Conservation (phyloP, 2,329 filamentous ascomycete species). For the Microcera coccophila region DNA sequence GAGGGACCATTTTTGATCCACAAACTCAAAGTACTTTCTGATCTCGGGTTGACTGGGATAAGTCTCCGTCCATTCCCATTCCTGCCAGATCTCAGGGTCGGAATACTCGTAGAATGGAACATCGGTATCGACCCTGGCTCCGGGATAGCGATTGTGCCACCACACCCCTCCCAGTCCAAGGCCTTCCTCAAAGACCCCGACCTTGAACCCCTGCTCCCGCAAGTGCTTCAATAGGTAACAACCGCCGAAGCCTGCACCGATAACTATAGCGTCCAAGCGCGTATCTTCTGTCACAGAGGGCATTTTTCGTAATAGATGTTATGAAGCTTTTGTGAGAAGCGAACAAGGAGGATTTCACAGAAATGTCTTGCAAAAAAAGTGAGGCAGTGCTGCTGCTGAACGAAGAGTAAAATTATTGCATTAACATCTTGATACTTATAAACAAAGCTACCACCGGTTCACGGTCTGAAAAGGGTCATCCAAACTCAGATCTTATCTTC, state of each 20-base stretch:
- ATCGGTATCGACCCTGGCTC: slow-evolving; percentile 13
- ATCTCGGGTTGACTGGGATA: slow-evolving; percentile 9
- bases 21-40: slow-evolving; percentile 3
- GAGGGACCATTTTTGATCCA: slow-evolving; percentile 7
- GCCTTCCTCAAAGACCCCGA: slow-evolving; percentile 8
- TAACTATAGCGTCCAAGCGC: slow-evolving; percentile 9
- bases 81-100: slow-evolving; percentile 8
- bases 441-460: too few species aligned
- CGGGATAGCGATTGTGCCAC: slow-evolving; percentile 13
- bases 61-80: slow-evolving; percentile 9
- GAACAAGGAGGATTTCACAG: too few species aligned
- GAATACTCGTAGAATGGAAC: slow-evolving; percentile 11
- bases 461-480: too few species aligned
- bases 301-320: too few species aligned
- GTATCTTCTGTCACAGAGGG: too few species aligned
- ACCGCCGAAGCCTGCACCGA: slow-evolving; percentile 10
- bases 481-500: too few species aligned
- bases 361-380: too few species aligned
- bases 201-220: slow-evolving; percentile 6
- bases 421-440: too few species aligned
- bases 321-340: too few species aligned
- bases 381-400: too few species aligned
- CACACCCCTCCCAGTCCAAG: slow-evolving; percentile 9
- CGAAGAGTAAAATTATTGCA: too few species aligned
- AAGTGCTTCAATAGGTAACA: slow-evolving; percentile 8